Conservation (phyloP, 1,284 basidiomycete genomes). For the Termitomyces sp. region DNA sequence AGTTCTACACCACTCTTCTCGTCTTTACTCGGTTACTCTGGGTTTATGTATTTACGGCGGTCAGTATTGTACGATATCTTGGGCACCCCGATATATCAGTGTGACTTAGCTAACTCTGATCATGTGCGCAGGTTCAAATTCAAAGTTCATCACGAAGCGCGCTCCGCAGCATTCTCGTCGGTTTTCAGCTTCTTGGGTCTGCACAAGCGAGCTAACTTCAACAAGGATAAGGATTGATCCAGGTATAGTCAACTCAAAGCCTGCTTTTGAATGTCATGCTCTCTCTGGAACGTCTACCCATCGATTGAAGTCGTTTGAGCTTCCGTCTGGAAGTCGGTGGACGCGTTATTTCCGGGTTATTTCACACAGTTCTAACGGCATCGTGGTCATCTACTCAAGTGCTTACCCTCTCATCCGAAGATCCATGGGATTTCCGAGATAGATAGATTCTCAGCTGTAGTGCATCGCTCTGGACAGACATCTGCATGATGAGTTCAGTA, state of each 20-base stretch:
- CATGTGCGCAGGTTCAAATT: slow-evolving; percentile 33
- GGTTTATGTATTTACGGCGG: too few species aligned
- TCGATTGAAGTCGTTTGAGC: slow-evolving; percentile 33
- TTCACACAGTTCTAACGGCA: not conserved
- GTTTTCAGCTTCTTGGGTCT: slow-evolving; percentile 9
- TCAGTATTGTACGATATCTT: slow-evolving; percentile 24
- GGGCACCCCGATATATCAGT: slow-evolving; percentile 30
- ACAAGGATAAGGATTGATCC: slow-evolving; percentile 39
- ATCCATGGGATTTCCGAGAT: slow-evolving; percentile 32
- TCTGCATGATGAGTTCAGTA: slow-evolving; percentile 18
- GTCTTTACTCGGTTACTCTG: too few species aligned
- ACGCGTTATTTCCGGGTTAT: slow-evolving; percentile 24
- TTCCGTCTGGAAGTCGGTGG: slow-evolving; percentile 40
- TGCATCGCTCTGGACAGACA: slow-evolving; percentile 24
- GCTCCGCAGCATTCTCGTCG: slow-evolving; percentile 25
- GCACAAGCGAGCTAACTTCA: not conserved
- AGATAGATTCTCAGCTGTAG: slow-evolving; percentile 38
- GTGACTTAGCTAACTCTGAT: not conserved
- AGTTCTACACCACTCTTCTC: too few species aligned
- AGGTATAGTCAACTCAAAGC: slow-evolving; percentile 19
- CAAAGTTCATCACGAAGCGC: slow-evolving; percentile 35
- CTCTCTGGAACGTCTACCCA: slow-evolving; percentile 31
- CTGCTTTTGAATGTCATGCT: slow-evolving; percentile 15
- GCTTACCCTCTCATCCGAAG: slow-evolving; percentile 10
- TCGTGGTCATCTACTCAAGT: not conserved